Conservation (phyloP, 106 monocot species). For the Platanthera guangdongensis region DNA sequence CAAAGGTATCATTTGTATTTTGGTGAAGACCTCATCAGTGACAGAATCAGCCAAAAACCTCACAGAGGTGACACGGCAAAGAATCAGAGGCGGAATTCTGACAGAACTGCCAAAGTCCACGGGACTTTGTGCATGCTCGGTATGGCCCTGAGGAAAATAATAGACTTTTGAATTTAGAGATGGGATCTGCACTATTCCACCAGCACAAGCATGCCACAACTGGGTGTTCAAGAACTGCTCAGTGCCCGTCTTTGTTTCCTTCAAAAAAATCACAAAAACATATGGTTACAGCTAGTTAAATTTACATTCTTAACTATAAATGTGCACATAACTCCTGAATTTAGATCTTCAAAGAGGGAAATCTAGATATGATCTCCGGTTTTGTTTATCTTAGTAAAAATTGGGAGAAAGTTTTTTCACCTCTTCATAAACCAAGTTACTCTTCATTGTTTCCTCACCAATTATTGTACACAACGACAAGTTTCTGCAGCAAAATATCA, state of each 20-base stretch:
- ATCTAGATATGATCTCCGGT: not conserved
- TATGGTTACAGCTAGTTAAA: not conserved
- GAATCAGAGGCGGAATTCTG: constrained; percentile 33
- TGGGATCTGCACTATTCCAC: constrained; percentile 67
- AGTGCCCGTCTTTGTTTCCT: constrained; percentile 11
- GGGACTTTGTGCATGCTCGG: constrained; percentile 42
- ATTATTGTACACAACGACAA: not conserved
- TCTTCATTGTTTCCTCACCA: not conserved
- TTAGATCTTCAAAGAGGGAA: not conserved
- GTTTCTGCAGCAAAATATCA: not conserved
- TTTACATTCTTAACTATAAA: not conserved
- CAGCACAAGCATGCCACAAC: constrained; percentile 80
- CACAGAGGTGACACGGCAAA: constrained; percentile 35
- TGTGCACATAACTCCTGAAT: not conserved
- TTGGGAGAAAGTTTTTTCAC: not conserved
- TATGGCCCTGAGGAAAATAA: constrained; percentile 75
- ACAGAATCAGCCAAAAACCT: constrained; percentile 56
- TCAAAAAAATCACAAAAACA: not conserved
- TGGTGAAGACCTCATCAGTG: constrained; percentile 67
- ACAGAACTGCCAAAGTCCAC: constrained; percentile 17
- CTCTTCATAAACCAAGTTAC: not conserved
- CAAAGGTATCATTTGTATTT: constrained; percentile 44
- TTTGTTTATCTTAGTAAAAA: not conserved
- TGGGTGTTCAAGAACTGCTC: constrained; percentile 57
- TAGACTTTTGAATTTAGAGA: constrained; percentile 53